Conservation (phyloP, 2,329 filamentous ascomycete genomes). For the Venturiaceae sp. region DNA sequence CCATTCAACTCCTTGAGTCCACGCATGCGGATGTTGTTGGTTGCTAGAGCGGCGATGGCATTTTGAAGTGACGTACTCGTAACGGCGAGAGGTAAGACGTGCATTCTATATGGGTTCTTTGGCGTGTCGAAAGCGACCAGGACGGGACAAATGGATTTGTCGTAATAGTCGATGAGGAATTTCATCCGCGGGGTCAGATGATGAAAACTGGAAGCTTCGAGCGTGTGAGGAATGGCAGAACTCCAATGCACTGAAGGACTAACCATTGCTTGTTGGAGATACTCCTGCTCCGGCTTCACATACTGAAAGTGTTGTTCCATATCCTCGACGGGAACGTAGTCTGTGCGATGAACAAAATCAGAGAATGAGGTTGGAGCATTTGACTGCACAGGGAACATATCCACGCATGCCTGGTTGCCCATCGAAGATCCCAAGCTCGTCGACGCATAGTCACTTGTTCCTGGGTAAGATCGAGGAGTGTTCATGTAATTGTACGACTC, state of each 20-base stretch:
- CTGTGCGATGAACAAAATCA: neutral
- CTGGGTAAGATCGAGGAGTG: neutral
- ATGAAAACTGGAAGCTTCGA: slow-evolving; percentile 44
- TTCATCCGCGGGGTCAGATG: slow-evolving; percentile 66
- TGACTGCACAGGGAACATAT: neutral
- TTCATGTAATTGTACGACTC: neutral
- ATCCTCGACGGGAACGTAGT: neutral
- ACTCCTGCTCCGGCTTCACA: neutral
- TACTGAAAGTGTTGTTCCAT: neutral
- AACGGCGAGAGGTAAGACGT: slow-evolving; percentile 69
- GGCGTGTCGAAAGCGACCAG: slow-evolving; percentile 86
- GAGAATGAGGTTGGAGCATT: neutral
- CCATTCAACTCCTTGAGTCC: slow-evolving; percentile 44
- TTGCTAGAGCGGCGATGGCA: slow-evolving; percentile 76
- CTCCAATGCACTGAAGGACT: slow-evolving; percentile 8
- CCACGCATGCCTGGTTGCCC: neutral
- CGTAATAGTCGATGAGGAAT: slow-evolving; percentile 88
- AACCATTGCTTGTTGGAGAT: neutral
- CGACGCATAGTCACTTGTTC: neutral
- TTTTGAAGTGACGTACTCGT: slow-evolving; percentile 70
- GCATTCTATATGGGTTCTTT: slow-evolving; percentile 74
- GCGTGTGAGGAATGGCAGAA: slow-evolving; percentile 32
- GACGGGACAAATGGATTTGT: slow-evolving; percentile 82
- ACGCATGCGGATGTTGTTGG: slow-evolving; percentile 85
- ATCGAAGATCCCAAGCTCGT: neutral